A percentile compares a stretch with the other conserved stretches of the same genome.
Conservation (phyloP, 352 stramenopile species). For the Phytophthora uliginosa region DNA sequence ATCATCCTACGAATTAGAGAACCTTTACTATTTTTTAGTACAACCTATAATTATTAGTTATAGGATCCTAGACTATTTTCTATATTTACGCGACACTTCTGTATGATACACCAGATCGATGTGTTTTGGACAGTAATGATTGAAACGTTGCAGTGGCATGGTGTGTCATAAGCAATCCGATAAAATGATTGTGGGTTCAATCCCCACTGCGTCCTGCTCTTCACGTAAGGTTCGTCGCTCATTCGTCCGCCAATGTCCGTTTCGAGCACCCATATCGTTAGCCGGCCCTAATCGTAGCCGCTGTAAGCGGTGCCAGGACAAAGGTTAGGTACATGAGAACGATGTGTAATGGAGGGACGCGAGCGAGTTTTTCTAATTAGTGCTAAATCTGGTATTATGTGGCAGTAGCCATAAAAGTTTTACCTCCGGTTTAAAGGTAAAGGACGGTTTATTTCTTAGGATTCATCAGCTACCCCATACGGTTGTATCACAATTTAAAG, state of each 20-base stretch:
- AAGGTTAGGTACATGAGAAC: constrained; percentile 21
- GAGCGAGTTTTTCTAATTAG: neutral
- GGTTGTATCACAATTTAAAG: too few relatives aligned
- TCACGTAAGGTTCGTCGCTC: constrained; percentile 24
- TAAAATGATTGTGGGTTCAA: constrained; percentile 13
- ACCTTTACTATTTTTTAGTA: too few relatives aligned
- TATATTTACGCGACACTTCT: too few relatives aligned
- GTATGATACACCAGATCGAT: too few relatives aligned
- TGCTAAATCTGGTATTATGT: neutral
- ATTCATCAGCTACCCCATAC: too few relatives aligned
- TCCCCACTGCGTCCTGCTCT: constrained; percentile 1
- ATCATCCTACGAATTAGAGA: too few relatives aligned
- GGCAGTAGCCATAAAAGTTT: neutral
- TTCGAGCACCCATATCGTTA: constrained; percentile 13
- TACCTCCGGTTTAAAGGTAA: too few relatives aligned
- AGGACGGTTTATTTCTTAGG: too few relatives aligned
- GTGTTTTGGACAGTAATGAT: too few relatives aligned
- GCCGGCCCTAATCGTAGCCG: constrained; percentile 3
- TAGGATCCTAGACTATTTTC: too few relatives aligned
- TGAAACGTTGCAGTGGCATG: neutral
- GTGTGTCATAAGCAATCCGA: neutral
- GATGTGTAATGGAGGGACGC: neutral
- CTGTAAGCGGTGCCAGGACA: constrained; percentile 7
- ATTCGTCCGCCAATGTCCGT: constrained; percentile 17
- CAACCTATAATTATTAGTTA: too few relatives aligned